Conservation (phyloP, 441 rosid genomes). For the Bocquillonia castaneifolia region DNA sequence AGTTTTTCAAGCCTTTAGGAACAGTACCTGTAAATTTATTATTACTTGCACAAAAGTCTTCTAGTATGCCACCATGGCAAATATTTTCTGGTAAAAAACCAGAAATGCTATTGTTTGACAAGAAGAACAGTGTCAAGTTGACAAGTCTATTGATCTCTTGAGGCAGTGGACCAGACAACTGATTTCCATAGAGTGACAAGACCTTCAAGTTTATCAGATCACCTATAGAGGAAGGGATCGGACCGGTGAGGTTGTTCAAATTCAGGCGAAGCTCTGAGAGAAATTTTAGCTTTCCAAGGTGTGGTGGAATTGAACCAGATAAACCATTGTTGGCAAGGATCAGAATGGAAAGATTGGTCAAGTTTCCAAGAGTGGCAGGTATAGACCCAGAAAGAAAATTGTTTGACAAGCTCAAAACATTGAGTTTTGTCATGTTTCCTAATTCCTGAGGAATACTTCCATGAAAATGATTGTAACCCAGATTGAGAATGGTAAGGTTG, state of each 20-base stretch:
- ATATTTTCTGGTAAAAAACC: slow-evolving; percentile 29
- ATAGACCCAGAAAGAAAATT: slow-evolving; percentile 27
- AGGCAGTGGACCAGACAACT: slow-evolving; percentile 29
- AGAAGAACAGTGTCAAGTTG: slow-evolving; percentile 17
- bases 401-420: slow-evolving; percentile 6
- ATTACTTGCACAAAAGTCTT: slow-evolving; percentile 20
- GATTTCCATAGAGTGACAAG: slow-evolving; percentile 27
- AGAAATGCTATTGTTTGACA: slow-evolving; percentile 21
- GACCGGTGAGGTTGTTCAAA: slow-evolving; percentile 24
- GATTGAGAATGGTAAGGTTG: slow-evolving; percentile 20
- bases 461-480: slow-evolving; percentile 20
- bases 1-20: slow-evolving; percentile 34
- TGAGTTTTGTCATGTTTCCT: slow-evolving; percentile 14
- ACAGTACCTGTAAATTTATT: slow-evolving; percentile 31
- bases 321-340: slow-evolving; percentile 5
- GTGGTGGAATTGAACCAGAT: slow-evolving; percentile 21
- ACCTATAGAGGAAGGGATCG: slow-evolving; percentile 30
- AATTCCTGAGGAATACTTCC: slow-evolving; percentile 26
- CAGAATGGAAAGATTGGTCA: slow-evolving; percentile 19
- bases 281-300: slow-evolving; percentile 18
- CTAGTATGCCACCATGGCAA: slow-evolving; percentile 28
- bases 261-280: slow-evolving; percentile 20
- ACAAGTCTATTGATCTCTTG: slow-evolving; percentile 23
- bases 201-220: slow-evolving; percentile 18
- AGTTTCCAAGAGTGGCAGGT: slow-evolving; percentile 21